Evolutionary conservation across 768 basidiomycete genomes (phyloP), one percentile per base, ranked within the genome.

Genomic region (Epithele typhae): DNA sequence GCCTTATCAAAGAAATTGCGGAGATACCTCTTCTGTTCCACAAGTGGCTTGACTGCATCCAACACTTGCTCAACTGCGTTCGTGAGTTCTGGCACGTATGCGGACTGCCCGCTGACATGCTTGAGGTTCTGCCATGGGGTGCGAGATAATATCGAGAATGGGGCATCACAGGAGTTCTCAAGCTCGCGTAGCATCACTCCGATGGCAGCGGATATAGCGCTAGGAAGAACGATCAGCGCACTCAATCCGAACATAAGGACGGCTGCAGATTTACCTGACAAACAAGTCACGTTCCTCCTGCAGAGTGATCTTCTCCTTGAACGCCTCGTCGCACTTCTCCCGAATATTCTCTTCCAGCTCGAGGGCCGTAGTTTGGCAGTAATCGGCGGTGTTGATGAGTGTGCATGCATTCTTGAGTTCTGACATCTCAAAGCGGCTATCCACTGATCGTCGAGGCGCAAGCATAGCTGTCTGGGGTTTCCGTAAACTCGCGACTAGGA

Each of bases 321-420:
- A 88, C 37, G 83, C 81, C 0, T 81, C 76, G 43, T 82, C 74
- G 42, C 98, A 78, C 59, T 88, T 90, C 45, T 86, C 82, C 48
- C 82, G 81, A 48, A 97, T 83, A 58, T 90, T 91, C 56, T 95
- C 92, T 60, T 98, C 96, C 23, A 99, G 76, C 92, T 96, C 92
- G 17, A 81, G 60, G 1, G 94, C 90, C 2, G 95, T 99, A 1
- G 79, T 81, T 53, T 93, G 88, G 60, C 96, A 99, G 62, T 98
- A 99, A 61, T 98, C 94, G 1, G 94, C 95, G 0, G 96, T 99
- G 59, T 99, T 98, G 60, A 99, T 83, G 21, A 95, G 68, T n/a
- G 92, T 70, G 61, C 91, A 93, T 0, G 89, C 82, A 52, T 87
- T 89, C 57, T 80, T 82, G 25, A 98, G 64, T 49, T 93, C 84